A percentile compares a stretch with the other conserved stretches of the same genome.
Conservation (phyloP, 2,329 filamentous ascomycete species). For the Hymenoscyphus salicellus region DNA sequence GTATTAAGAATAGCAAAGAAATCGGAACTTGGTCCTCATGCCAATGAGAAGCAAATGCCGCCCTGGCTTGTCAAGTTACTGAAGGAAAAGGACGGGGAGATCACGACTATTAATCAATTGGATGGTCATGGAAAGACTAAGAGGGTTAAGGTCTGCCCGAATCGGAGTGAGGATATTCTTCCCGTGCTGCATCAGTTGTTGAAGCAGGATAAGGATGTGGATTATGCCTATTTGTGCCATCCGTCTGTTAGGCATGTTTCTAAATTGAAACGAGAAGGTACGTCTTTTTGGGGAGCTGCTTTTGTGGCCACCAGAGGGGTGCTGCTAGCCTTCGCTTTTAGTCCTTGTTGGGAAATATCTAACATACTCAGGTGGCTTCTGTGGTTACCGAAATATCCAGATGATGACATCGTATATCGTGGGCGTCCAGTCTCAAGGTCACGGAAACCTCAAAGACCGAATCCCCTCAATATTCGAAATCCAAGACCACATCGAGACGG, state of each 20-base stretch:
- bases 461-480: slow-evolving; percentile 77
- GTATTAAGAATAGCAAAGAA: slow-evolving; percentile 36
- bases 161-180: slow-evolving; percentile 53
- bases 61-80: slow-evolving; percentile 63
- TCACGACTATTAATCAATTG: slow-evolving; percentile 51
- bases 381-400: slow-evolving; percentile 92
- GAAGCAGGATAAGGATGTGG: slow-evolving; percentile 60
- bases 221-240: slow-evolving; percentile 76
- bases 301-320: too few species aligned
- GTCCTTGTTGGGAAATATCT: background rate
- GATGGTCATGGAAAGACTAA: slow-evolving; percentile 42
- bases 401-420: slow-evolving; percentile 81
- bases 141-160: slow-evolving; percentile 44
- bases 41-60: slow-evolving; percentile 73
- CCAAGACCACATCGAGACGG: slow-evolving; percentile 81
- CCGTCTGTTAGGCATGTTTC: slow-evolving; percentile 73
- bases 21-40: slow-evolving; percentile 67
- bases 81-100: slow-evolving; percentile 51
- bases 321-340: too few species aligned
- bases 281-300: background rate
- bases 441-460: slow-evolving; percentile 55
- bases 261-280: slow-evolving; percentile 73
- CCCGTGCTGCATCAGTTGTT: slow-evolving; percentile 62
- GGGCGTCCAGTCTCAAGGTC: slow-evolving; percentile 53
- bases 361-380: slow-evolving; percentile 68